Percentiles rank a stretch among this genome's conserved stretches.
These are phyloP conservation scores for Striga asiatica DNA, from an alignment of 257 asterid species.

Conservation along the genomic window DNA sequence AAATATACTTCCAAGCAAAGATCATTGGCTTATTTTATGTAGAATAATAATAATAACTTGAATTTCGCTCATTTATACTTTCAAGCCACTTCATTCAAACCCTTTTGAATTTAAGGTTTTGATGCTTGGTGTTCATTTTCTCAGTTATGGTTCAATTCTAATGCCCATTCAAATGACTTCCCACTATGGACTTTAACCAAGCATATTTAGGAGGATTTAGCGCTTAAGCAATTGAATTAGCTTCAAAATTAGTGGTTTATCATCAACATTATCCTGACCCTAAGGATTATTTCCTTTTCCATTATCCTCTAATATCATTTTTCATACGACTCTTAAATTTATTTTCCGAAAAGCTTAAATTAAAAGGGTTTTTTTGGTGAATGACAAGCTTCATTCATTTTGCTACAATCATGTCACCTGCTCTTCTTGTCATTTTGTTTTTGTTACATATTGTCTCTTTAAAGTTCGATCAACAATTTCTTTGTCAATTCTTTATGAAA, in stretches of 20 bases:
- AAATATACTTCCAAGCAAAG: conserved; percentile 54
- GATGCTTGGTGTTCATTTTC: conserved; percentile 20
- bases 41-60: not conserved
- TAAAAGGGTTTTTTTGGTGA: not conserved
- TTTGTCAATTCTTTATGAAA: not conserved
- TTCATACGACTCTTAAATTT: conserved; percentile 17
- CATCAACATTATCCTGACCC: conserved; percentile 23
- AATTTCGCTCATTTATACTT: conserved; percentile 26
- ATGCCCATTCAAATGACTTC: conserved; percentile 23
- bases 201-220: conserved; percentile 32
- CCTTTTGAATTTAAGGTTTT: conserved; percentile 12
- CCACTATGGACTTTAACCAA: conserved; percentile 23
- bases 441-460: too few relatives aligned
- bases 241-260: conserved; percentile 27
- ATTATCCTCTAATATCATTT: conserved; percentile 21
- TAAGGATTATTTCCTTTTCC: not conserved
- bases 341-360: conserved; percentile 6
- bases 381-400: not conserved
- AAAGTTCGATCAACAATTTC: too few relatives aligned
- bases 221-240: conserved; percentile 56
- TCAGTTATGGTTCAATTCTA: conserved; percentile 12
- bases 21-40: conserved; percentile 13
- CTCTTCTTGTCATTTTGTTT: too few relatives aligned
- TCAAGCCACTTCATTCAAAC: conserved; percentile 41
- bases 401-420: not conserved